Conservation (phyloP, 2,329 filamentous ascomycete species). For the Fusarium graminum region DNA sequence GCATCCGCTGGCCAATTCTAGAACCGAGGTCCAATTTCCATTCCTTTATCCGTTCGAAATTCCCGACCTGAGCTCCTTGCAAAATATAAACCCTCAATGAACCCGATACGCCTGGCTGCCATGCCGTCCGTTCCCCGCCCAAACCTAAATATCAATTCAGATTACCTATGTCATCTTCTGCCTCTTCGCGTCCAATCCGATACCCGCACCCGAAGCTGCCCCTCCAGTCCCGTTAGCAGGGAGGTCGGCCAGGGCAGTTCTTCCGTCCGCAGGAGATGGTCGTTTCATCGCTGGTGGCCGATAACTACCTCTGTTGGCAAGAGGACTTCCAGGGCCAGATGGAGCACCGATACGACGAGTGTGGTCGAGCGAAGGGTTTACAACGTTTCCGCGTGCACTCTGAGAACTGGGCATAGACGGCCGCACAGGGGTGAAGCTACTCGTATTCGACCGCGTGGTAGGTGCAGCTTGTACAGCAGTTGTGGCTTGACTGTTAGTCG, state of each 20-base stretch:
- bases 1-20: constrained; percentile 12
- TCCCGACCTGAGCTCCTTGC: constrained; percentile 42
- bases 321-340: constrained; percentile 65
- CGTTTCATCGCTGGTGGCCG: constrained; percentile 71
- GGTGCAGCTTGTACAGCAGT: constrained; percentile 29
- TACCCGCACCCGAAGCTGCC: constrained; percentile 39
- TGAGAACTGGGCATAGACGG: constrained; percentile 48
- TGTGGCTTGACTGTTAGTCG: constrained; percentile 51
- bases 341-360: constrained; percentile 71
- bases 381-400: constrained; percentile 56
- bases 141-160: constrained; percentile 2
- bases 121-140: constrained; percentile 15
- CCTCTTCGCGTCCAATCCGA: constrained; percentile 63
- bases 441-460: constrained; percentile 41
- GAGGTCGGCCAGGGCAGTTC: constrained; percentile 65
- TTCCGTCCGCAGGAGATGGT: constrained; percentile 55
- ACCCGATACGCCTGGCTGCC: constrained; percentile 37
- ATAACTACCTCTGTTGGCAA: constrained; percentile 70
- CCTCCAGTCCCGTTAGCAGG: constrained; percentile 58
- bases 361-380: constrained; percentile 68
- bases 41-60: constrained; percentile 29
- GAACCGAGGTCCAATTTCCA: constrained; percentile 7
- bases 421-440: constrained; percentile 51
- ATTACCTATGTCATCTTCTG: constrained; percentile 59
- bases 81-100: constrained; percentile 24